These are phyloP conservation scores for Catunica adiposa DNA, from an alignment of 2,329 filamentous ascomycete genomes.

Conservation along the genomic window DNA sequence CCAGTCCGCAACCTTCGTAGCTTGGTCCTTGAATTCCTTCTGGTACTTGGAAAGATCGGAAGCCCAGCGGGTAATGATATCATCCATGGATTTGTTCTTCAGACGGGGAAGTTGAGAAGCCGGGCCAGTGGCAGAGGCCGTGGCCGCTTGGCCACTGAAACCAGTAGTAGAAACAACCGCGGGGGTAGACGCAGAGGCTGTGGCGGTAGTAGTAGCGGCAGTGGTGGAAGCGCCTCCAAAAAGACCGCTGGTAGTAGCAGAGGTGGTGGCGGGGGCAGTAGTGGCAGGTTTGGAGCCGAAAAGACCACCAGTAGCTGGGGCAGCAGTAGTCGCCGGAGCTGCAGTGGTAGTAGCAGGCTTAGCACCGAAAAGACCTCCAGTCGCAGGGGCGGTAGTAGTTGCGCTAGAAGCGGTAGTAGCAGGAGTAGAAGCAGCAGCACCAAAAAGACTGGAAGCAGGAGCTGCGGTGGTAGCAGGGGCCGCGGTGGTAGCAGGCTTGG, in stretches of 20 bases:
- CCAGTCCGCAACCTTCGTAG: constrained; percentile 74
- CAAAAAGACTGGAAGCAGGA: constrained; percentile 12
- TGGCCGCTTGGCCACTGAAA: constrained; percentile 22
- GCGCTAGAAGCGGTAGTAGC: constrained; percentile 13
- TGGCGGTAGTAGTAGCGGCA: constrained; percentile 13
- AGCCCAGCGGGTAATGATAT: constrained; percentile 94
- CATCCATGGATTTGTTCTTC: constrained; percentile 98
- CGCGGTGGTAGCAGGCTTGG: constrained; percentile 15
- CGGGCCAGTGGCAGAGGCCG: constrained; percentile 62
- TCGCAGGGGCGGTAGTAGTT: not conserved
- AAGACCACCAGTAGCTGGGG: constrained; percentile 17
- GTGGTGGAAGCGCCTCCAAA: constrained; percentile 8
- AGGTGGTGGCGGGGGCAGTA: constrained; percentile 9
- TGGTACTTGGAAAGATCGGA: constrained; percentile 91
- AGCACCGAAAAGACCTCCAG: constrained; percentile 24
- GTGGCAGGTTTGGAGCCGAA: constrained; percentile 28
- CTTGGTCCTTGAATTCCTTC: constrained; percentile 87
- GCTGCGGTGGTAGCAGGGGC: constrained; percentile 15
- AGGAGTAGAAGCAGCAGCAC: constrained; percentile 7
- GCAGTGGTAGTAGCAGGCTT: constrained; percentile 24
- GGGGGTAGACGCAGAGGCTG: constrained; percentile 17
- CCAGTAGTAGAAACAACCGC: constrained; percentile 17
- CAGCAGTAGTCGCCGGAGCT: constrained; percentile 16
- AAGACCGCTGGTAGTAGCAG: constrained; percentile 7
- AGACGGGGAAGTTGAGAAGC: constrained; percentile 73